A percentile compares a stretch with the other conserved stretches of the same genome.
phyloP scores from a whole-genome alignment of 331 rosid genomes.

The Cucumis variabilis region DNA sequence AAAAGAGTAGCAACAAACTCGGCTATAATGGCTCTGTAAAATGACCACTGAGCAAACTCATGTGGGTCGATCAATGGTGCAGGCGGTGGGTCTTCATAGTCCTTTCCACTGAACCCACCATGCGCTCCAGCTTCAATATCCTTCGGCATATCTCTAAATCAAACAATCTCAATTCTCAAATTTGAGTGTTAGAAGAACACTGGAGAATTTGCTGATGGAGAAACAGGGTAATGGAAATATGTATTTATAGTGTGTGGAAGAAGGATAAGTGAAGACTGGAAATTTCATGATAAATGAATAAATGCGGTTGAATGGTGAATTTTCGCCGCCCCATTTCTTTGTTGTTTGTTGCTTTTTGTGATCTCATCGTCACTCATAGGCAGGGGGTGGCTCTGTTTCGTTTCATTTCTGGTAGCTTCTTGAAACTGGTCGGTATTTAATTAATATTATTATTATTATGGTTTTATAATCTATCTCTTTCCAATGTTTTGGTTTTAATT shows the following conservation, averaged over 20 bases:
- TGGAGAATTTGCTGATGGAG: background rate
- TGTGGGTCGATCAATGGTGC: constrained; percentile 58
- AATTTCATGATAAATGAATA: background rate
- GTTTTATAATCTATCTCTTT: background rate
- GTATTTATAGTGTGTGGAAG: background rate
- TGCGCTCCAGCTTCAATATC: constrained; percentile 28
- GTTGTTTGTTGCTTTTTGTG: background rate
- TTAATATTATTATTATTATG: background rate
- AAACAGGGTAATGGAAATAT: background rate
- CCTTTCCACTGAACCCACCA: constrained; percentile 44
- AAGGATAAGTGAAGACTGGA: background rate
- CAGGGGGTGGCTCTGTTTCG: background rate
- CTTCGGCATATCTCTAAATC: constrained; percentile 41
- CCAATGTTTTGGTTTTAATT: background rate
- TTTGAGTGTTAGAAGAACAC: background rate
- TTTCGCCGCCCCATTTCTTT: background rate
- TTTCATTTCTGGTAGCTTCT: background rate
- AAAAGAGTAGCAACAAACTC: constrained; percentile 90
- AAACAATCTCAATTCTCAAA: too few relatives aligned
- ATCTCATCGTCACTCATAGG: background rate
- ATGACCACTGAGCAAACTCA: constrained; percentile 77
- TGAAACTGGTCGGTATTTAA: background rate
- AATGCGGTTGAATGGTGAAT: background rate
- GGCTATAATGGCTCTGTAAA: constrained; percentile 82
- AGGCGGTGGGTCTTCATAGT: constrained; percentile 84